These are phyloP conservation scores for Mimosa pudica DNA, from an alignment of 306 rosid genomes.

Conservation along the genomic window DNA sequence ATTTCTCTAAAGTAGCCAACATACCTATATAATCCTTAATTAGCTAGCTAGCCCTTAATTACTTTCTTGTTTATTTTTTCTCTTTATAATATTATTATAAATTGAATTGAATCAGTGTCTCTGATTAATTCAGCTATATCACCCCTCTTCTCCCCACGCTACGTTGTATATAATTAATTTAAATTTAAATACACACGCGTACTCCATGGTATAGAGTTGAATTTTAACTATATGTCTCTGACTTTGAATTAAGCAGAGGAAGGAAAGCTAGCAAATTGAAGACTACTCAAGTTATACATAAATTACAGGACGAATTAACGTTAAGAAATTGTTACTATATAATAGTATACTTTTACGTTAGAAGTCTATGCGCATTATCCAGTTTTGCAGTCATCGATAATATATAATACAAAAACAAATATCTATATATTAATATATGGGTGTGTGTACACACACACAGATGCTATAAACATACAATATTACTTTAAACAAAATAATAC, in stretches of 20 bases:
- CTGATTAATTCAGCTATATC: conserved; percentile 15
- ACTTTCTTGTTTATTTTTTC: background rate
- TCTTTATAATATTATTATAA: background rate
- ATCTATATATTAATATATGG: too few species aligned
- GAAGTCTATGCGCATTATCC: too few species aligned
- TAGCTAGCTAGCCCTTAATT: background rate
- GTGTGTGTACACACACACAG: too few species aligned
- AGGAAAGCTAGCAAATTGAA: background rate
- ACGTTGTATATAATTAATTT: background rate
- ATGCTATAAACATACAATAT: too few species aligned
- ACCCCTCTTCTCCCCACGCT: conserved; percentile 19
- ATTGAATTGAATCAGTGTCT: conserved; percentile 28
- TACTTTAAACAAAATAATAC: too few species aligned
- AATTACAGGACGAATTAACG: too few species aligned
- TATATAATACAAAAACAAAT: too few species aligned
- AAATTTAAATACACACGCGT: background rate
- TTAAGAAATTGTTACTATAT: too few species aligned
- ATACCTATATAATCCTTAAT: background rate
- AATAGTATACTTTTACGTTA: too few species aligned
- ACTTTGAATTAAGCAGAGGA: background rate
- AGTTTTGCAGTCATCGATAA: too few species aligned
- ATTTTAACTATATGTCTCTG: conserved; percentile 30
- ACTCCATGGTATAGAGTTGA: too few species aligned
- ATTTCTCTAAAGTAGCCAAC: background rate
- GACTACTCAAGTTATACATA: too few species aligned